Evolutionary conservation across 768 basidiomycete species (phyloP), one percentile per base, ranked within the genome.

Genomic region (Leccinum variicolor): DNA sequence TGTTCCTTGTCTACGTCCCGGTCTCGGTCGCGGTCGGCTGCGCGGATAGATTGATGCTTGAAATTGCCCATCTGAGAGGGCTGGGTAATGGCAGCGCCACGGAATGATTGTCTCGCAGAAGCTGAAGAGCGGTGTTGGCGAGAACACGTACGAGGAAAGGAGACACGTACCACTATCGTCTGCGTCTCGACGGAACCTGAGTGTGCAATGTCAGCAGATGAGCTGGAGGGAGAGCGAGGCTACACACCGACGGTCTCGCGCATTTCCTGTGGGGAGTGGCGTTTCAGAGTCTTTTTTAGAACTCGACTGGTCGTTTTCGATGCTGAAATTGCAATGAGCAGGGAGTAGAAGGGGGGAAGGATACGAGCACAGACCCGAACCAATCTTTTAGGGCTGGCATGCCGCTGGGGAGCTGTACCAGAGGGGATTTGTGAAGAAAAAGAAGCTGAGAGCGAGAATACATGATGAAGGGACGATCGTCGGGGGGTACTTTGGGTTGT

Each of bases 61-160:
- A 94, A 94, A 68, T 92, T 92, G 50, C 92, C 92, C 92, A 94
- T 94, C 75, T 93, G 91, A 34, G 92, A 90, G 26, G 90, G 89
- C 65, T 94, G 91, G 25, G 89, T 82, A 50, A 89, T 64, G 25
- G 73, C 62, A 14, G 73, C 78, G 13, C 89, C 81, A 29, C 89
- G 84, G 67, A 91, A 92, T 7, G 84, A 79, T 25, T 87, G 82
- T 56, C 91, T 81, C 11, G 83, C 66, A 47, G 84, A 72, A 53
- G 79, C 72, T 73, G 85, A 82, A 81, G 45, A 34, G 49, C 25
- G 36, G 26, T 2, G 39, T 67, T 29, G 59, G 54, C 41, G 50
- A 50, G 33, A 29, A 49, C 36, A 49, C 43, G 50, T 28, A 52
- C 17, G 25, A n/a, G 36, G 29, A 57, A 63, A 47, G 52, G 49